These are phyloP conservation scores for Hanseniaspora gamundiae DNA, from an alignment of 1,139 yeast species.

Conservation along the genomic window DNA sequence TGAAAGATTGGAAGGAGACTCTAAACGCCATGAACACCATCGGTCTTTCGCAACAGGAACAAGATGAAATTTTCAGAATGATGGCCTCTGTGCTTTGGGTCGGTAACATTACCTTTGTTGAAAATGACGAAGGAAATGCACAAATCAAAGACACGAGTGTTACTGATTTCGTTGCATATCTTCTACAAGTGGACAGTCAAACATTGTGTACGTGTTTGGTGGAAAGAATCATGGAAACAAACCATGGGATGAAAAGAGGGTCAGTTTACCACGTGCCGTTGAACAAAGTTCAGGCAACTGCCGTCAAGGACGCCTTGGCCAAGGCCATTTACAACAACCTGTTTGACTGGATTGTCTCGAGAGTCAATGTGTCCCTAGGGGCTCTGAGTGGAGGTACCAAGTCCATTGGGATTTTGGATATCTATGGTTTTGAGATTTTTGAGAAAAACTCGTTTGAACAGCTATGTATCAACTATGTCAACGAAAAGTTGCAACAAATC, in stretches of 20 bases:
- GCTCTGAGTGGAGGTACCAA: slow-evolving; percentile 42
- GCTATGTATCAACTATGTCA: slow-evolving; percentile 91
- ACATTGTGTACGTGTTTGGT: slow-evolving; percentile 55
- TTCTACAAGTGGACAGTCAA: slow-evolving; percentile 68
- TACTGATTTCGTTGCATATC: slow-evolving; percentile 85
- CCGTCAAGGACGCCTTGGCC: slow-evolving; percentile 91
- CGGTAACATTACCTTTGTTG: slow-evolving; percentile 79
- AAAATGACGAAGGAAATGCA: slow-evolving; percentile 81
- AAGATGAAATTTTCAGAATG: slow-evolving; percentile 78
- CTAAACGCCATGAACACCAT: slow-evolving; percentile 76
- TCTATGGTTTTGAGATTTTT: slow-evolving; percentile 95
- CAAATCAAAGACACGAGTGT: slow-evolving; percentile 73
- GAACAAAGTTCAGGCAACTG: slow-evolving; percentile 83
- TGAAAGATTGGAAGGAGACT: slow-evolving; percentile 68
- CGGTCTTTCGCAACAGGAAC: slow-evolving; percentile 72
- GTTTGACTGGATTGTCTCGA: slow-evolving; percentile 95
- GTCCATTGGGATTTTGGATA: slow-evolving; percentile 90
- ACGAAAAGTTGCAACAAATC: slow-evolving; percentile 93
- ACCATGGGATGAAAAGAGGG: slow-evolving; percentile 80
- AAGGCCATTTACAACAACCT: slow-evolving; percentile 87
- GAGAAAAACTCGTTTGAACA: slow-evolving; percentile 96
- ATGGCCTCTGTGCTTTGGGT: slow-evolving; percentile 86
- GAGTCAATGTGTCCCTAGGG: slow-evolving; percentile 69
- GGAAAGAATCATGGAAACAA: slow-evolving; percentile 80
- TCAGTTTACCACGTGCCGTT: slow-evolving; percentile 91